A percentile compares a stretch with the other conserved stretches of the same genome.
Evolutionary conservation across 2,329 filamentous ascomycete genomes (phyloP).

Genomic region (Penicillium sp.): DNA sequence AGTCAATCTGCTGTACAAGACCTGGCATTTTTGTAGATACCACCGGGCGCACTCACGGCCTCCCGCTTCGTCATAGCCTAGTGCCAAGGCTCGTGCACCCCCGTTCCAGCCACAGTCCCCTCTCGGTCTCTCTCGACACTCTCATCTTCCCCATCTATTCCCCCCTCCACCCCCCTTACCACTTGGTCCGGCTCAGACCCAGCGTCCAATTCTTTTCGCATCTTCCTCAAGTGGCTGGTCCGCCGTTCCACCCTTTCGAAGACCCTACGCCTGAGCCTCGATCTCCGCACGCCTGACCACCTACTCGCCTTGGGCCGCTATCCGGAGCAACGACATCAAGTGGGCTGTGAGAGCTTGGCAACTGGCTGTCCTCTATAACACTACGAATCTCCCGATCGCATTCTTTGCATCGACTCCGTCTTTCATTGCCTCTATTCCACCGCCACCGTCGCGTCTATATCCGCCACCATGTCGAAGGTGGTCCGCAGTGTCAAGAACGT

Average conservation of each 20-base stretch:
- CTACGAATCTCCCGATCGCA: constrained; percentile 13
- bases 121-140: constrained; percentile 17
- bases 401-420: constrained; percentile 8
- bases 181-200: neutral
- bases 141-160: constrained; percentile 13
- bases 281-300: constrained; percentile 10
- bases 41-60: neutral
- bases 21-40: neutral
- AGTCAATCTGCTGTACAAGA: neutral
- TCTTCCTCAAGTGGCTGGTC: constrained; percentile 8
- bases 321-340: constrained; percentile 15
- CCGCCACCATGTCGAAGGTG: constrained; percentile 80
- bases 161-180: constrained; percentile 8
- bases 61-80: constrained; percentile 31
- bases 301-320: constrained; percentile 22
- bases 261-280: constrained; percentile 3
- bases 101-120: constrained; percentile 30
- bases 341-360: constrained; percentile 29
- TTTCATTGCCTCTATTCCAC: constrained; percentile 1
- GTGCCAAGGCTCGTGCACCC: constrained; percentile 29
- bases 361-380: constrained; percentile 8
- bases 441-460: constrained; percentile 21
- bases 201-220: constrained; percentile 1
- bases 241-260: constrained; percentile 12
- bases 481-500: constrained; percentile 98